Evolutionary conservation across 345 rosid species (phyloP).

Genomic region (Boechera stricta): DNA sequence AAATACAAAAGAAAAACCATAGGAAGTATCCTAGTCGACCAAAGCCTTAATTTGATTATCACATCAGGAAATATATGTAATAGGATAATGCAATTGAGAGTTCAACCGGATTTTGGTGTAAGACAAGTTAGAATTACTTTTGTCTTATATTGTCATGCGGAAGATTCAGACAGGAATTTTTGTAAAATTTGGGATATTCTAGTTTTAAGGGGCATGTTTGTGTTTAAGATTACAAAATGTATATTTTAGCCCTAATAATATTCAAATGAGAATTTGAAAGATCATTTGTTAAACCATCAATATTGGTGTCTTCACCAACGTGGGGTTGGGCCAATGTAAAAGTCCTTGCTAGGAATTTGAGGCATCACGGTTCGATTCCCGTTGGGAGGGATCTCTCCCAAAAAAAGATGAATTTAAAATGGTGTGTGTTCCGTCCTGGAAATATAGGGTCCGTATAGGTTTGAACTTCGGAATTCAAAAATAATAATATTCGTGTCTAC

Average conservation of each 20-base stretch:
- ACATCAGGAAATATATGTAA: not conserved
- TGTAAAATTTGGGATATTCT: conserved; percentile 12
- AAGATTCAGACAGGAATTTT: not conserved
- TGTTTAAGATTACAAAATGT: conserved; percentile 1
- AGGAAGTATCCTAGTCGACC: not conserved
- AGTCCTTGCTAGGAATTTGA: no score
- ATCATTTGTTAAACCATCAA: not conserved
- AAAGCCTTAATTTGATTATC: not conserved
- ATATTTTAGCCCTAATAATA: not conserved
- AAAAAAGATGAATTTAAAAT: no score
- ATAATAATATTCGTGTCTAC: not conserved
- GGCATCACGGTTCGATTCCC: no score
- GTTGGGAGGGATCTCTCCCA: no score
- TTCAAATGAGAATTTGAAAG: not conserved
- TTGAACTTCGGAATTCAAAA: no score
- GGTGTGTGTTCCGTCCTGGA: no score
- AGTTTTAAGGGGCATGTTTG: not conserved
- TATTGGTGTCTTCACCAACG: not conserved
- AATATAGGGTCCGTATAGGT: no score
- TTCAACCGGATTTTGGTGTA: not conserved
- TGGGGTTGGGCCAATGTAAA: no score
- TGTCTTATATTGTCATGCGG: conserved; percentile 5
- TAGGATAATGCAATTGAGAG: not conserved
- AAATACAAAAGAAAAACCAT: not conserved
- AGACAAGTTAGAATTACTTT: not conserved